phyloP scores from a whole-genome alignment of 2,329 filamentous ascomycete species.

The Dactylellina cionopaga region DNA sequence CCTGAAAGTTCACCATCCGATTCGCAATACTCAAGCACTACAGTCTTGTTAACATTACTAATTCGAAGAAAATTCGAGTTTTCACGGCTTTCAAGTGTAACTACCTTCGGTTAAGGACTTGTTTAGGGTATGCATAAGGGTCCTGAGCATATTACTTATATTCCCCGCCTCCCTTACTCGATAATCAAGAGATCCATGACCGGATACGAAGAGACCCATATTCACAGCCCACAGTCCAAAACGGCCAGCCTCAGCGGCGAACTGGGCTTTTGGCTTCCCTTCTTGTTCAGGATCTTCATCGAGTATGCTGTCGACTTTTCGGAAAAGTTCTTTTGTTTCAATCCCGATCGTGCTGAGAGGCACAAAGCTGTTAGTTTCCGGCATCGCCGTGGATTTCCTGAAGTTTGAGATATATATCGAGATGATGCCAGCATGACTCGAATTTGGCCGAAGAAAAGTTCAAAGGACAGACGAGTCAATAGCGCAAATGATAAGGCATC shows the following conservation, averaged over 20 bases:
- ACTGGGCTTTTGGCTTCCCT: not conserved
- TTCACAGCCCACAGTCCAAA: conserved; percentile 40
- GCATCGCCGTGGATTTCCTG: not conserved
- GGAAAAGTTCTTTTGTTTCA: conserved; percentile 22
- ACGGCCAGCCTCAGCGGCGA: conserved; percentile 37
- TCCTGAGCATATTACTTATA: conserved; percentile 12
- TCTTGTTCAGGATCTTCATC: conserved; percentile 8
- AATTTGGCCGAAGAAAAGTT: too few species aligned
- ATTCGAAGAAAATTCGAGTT: too few species aligned
- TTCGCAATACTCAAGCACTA: conserved; percentile 13
- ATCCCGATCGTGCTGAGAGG: conserved; percentile 5
- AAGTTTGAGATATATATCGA: too few species aligned
- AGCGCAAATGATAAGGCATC: too few species aligned
- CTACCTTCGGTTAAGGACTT: conserved; percentile 26
- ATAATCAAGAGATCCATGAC: conserved; percentile 48
- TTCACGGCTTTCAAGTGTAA: too few species aligned
- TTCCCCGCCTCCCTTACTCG: conserved; percentile 40
- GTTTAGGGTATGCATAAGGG: conserved; percentile 17
- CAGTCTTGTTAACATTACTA: not conserved
- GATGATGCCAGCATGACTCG: too few species aligned
- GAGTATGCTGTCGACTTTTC: not conserved
- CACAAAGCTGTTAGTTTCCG: not conserved
- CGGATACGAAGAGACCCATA: conserved; percentile 44
- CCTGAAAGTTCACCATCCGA: too few species aligned
- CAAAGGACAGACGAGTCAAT: too few species aligned